phyloP scores from a whole-genome alignment of 352 stramenopile genomes.

The Plasmopara muralis region DNA sequence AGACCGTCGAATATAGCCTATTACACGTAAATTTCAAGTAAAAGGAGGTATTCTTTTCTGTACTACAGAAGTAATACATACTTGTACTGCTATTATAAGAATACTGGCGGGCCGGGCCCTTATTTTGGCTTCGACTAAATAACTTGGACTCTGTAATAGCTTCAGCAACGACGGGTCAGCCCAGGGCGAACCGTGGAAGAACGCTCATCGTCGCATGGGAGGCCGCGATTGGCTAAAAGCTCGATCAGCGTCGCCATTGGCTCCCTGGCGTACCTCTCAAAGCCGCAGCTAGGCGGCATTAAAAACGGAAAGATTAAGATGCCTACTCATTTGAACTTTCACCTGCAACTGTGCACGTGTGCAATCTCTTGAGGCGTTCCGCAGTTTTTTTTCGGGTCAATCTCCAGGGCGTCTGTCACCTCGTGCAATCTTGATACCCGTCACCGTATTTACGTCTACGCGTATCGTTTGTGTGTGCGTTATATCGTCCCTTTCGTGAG shows the following conservation, averaged over 20 bases:
- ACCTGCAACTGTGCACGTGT: slow-evolving; percentile 37
- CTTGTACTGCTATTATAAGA: background rate
- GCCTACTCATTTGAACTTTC: slow-evolving; percentile 67
- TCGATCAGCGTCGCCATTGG: slow-evolving; percentile 15
- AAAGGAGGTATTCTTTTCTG: background rate
- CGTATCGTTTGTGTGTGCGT: slow-evolving; percentile 34
- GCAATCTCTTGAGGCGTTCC: slow-evolving; percentile 5
- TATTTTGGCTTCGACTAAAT: slow-evolving; percentile 11
- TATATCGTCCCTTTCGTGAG: slow-evolving; percentile 24
- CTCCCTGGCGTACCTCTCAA: background rate
- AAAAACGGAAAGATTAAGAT: slow-evolving; percentile 33
- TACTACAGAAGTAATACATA: background rate
- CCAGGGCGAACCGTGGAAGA: slow-evolving; percentile 17
- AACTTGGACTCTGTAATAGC: slow-evolving; percentile 14
- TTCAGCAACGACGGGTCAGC: slow-evolving; percentile 17
- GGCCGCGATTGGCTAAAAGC: slow-evolving; percentile 22
- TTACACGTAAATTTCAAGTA: background rate
- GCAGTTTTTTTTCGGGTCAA: background rate
- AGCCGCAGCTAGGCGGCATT: slow-evolving; percentile 1
- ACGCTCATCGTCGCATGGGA: slow-evolving; percentile 20
- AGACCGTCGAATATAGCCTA: background rate
- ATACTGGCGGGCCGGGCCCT: slow-evolving; percentile 7
- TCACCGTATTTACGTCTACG: slow-evolving; percentile 21
- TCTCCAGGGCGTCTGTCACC: background rate
- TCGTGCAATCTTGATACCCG: slow-evolving; percentile 3